Evolutionary conservation across 805 yeast species (phyloP).

Genomic region (Wickerhamomyces xylosicus): DNA sequence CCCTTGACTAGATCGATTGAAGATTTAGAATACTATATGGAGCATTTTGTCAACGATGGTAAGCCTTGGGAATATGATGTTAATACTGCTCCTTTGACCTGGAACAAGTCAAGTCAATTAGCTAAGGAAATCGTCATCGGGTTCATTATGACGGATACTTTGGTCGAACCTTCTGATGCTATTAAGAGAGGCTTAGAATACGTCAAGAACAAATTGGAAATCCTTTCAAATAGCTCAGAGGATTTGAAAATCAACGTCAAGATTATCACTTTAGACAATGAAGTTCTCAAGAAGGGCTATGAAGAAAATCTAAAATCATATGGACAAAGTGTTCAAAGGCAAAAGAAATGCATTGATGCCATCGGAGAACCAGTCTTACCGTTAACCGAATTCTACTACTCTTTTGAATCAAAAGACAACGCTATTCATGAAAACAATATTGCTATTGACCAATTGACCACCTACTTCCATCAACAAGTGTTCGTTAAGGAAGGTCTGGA

Average conservation of each 20-base stretch:
- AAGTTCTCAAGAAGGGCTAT: slow-evolving; percentile 39
- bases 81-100: slow-evolving; percentile 24
- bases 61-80: slow-evolving; percentile 52
- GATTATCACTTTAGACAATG: slow-evolving; percentile 43
- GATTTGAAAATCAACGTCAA: slow-evolving; percentile 34
- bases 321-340: slow-evolving; percentile 45
- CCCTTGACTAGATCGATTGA: slow-evolving; percentile 57
- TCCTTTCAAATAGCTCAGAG: slow-evolving; percentile 7
- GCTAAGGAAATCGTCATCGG: slow-evolving; percentile 45
- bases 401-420: slow-evolving; percentile 47
- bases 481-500: slow-evolving; percentile 49
- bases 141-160: slow-evolving; percentile 51
- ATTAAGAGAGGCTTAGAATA: slow-evolving; percentile 42
- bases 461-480: slow-evolving; percentile 37
- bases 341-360: slow-evolving; percentile 38
- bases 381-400: slow-evolving; percentile 52
- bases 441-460: slow-evolving; percentile 48
- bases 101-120: slow-evolving; percentile 23
- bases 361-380: slow-evolving; percentile 67
- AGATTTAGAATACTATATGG: slow-evolving; percentile 63
- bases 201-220: slow-evolving; percentile 38
- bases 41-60: slow-evolving; percentile 38
- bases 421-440: slow-evolving; percentile 50
- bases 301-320: slow-evolving; percentile 48
- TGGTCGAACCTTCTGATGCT: slow-evolving; percentile 59